Evolutionary conservation across 495 filamentous ascomycete species (phyloP).

Genomic region (Hypoxylon fuscum): DNA sequence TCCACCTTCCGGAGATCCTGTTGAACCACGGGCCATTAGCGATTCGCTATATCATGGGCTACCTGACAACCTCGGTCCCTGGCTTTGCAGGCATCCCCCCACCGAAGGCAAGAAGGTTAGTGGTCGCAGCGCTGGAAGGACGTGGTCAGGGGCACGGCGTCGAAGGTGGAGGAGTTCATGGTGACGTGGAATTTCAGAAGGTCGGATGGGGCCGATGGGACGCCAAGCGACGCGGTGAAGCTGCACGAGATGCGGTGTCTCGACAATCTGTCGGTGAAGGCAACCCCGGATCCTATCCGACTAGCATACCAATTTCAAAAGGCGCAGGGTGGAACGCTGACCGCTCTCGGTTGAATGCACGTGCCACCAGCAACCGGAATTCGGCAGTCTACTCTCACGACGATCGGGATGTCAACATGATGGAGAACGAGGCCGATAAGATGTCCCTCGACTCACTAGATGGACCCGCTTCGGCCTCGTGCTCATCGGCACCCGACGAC

Average conservation of each 20-base stretch:
- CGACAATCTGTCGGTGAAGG: slow-evolving; percentile 54
- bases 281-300: slow-evolving; percentile 56
- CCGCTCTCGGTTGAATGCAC: slow-evolving; percentile 60
- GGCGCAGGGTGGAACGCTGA: slow-evolving; percentile 55
- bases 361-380: slow-evolving; percentile 69
- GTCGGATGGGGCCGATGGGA: slow-evolving; percentile 98
- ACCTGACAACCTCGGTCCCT: slow-evolving; percentile 89
- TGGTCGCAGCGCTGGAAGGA: slow-evolving; percentile 84
- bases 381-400: slow-evolving; percentile 79
- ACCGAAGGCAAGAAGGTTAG: slow-evolving; percentile 87
- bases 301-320: slow-evolving; percentile 73
- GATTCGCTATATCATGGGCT: slow-evolving; percentile 93
- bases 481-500: slow-evolving; percentile 78
- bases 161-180: slow-evolving; percentile 70
- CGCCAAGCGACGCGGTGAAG: slow-evolving; percentile 76
- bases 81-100: slow-evolving; percentile 92
- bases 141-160: slow-evolving; percentile 65
- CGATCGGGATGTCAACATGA: slow-evolving; percentile 72
- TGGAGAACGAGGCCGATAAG: slow-evolving; percentile 90
- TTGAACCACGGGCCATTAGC: slow-evolving; percentile 88
- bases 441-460: slow-evolving; percentile 95
- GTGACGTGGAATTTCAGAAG: slow-evolving; percentile 92
- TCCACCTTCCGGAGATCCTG: slow-evolving; percentile 91
- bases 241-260: slow-evolving; percentile 55
- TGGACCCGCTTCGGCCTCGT: slow-evolving; percentile 73